A percentile compares a stretch with the other conserved stretches of the same genome.
phyloP scores from a whole-genome alignment of 495 filamentous ascomycete genomes.

The Xylaria bambusicola region DNA sequence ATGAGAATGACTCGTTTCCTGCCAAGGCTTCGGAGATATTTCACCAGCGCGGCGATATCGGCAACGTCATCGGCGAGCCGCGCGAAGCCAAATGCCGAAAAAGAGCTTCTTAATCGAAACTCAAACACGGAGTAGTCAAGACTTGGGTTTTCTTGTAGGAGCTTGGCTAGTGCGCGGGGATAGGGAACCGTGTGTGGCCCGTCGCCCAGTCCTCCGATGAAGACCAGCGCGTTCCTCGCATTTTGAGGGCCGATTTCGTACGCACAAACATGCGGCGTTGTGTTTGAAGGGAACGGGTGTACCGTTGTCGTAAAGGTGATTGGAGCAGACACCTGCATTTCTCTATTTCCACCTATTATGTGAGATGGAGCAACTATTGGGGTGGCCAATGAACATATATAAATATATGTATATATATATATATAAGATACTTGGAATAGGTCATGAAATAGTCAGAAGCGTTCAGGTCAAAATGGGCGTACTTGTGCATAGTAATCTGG shows the following conservation, averaged over 20 bases:
- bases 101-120: slow-evolving; percentile 52
- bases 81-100: slow-evolving; percentile 71
- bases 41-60: slow-evolving; percentile 72
- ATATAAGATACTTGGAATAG: no score
- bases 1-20: slow-evolving; percentile 73
- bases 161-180: slow-evolving; percentile 64
- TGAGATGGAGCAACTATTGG: no score
- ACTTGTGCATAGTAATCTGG: no score
- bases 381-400: not conserved
- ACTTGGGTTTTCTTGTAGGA: slow-evolving; percentile 53
- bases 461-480: no score
- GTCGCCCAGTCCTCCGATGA: slow-evolving; percentile 83
- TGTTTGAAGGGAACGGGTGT: slow-evolving; percentile 39
- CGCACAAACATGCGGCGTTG: slow-evolving; percentile 31
- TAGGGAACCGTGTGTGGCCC: slow-evolving; percentile 70
- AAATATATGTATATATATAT: no score
- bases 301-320: slow-evolving; percentile 36
- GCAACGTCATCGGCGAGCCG: slow-evolving; percentile 69
- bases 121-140: slow-evolving; percentile 46
- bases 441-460: no score
- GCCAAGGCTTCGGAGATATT: slow-evolving; percentile 59
- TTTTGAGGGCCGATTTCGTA: slow-evolving; percentile 39
- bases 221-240: slow-evolving; percentile 69
- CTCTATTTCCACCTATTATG: no score
- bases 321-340: slow-evolving; percentile 26